phyloP scores from a whole-genome alignment of 805 yeast genomes.

The Candida maesae region DNA sequence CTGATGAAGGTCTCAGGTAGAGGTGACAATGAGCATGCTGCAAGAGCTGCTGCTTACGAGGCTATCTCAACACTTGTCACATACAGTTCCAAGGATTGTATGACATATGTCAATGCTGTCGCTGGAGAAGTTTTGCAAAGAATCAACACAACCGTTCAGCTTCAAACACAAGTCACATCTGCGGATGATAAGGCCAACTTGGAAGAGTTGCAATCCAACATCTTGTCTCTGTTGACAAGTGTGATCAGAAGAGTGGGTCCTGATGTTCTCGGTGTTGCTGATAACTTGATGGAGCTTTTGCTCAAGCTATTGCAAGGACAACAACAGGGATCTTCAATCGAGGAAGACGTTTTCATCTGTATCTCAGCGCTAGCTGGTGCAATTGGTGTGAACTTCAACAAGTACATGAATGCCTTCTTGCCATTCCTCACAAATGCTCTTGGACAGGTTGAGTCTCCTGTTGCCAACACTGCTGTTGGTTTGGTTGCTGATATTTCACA shows the following conservation, averaged over 20 bases:
- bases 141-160: constrained; percentile 61
- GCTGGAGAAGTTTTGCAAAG: constrained; percentile 73
- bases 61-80: constrained; percentile 81
- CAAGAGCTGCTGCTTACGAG: constrained; percentile 96
- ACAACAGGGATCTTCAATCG: constrained; percentile 66
- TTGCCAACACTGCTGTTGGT: constrained; percentile 89
- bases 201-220: constrained; percentile 83
- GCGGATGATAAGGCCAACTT: constrained; percentile 73
- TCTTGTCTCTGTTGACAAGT: constrained; percentile 25
- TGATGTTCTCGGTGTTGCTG: constrained; percentile 66
- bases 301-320: constrained; percentile 62
- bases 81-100: constrained; percentile 66
- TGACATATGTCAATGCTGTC: constrained; percentile 63
- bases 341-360: constrained; percentile 92
- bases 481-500: constrained; percentile 92
- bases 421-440: constrained; percentile 81
- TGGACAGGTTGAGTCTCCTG: constrained; percentile 76
- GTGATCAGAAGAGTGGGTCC: constrained; percentile 60
- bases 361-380: constrained; percentile 87
- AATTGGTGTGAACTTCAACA: constrained; percentile 62
- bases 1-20: constrained; percentile 67
- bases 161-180: constrained; percentile 55
- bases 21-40: constrained; percentile 76
- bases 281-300: constrained; percentile 79
- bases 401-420: constrained; percentile 75